Base-by-base conservation (phyloP, 176 grass and related monocot genomes). In the Luzula sylvatica region DNA sequence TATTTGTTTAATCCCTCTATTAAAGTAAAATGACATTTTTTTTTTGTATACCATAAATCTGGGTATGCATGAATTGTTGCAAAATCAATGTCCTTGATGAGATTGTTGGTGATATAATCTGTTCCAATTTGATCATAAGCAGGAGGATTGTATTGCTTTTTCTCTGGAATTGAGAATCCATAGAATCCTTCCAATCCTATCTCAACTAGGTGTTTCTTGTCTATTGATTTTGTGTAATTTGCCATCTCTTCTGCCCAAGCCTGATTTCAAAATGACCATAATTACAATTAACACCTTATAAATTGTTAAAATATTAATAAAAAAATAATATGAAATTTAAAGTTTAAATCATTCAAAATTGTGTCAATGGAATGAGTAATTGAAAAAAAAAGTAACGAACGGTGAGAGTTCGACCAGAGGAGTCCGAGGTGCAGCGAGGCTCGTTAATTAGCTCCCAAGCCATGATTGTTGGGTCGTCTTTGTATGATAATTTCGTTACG, bases 371-470 rank as follows among this genome's bases (percentile, higher is more conserved):
- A n/a, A 9, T 35, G 9, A 35, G 30, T 35, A 35, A 35, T 9
- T 35, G 9, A 9, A 35, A 24, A 42, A 15, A 51, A 17, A 52
- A 16, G 50, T 51, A 15, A 68, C 65, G 51, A 24, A 52, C 48
- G 40, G 21, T 11, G 7, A 16, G 20, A 38, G 57, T 29, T 58
- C 48, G 55, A 32, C 89, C 89, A 1, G 83, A 78, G 7, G 42
- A 50, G 2, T 95, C 89, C 38, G 53, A 30, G 23, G 55, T 25
- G 55, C 89, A 95, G 0, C 77, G 59, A 0, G 89, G 83, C 67
- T 95, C 89, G 72, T 95, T 95, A 39, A 95, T 88, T 23, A 95
- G 76, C 67, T 95, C 89, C 89, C 89, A 95, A 4, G 61, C 76
- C 23, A 95, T 50, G 70, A 95, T 88, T 40, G 83, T 51, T 1